Base-by-base conservation (phyloP, 2,329 filamentous ascomycete species). In the Zymoseptoria passerinii region DNA sequence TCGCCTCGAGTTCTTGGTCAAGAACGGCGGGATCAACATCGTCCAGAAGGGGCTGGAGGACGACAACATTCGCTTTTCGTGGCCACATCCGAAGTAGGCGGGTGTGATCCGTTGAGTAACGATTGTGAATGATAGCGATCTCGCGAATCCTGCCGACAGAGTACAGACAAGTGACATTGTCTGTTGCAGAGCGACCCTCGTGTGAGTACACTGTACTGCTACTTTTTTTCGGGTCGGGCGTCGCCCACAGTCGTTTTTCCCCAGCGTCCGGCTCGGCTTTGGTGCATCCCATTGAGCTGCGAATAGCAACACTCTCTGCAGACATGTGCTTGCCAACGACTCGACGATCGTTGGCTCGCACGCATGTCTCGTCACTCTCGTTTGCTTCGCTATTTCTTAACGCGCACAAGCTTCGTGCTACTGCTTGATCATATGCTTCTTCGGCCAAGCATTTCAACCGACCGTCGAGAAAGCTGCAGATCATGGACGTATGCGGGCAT, bases 1-100 rank as follows among this genome's bases (percentile, higher is more conserved):
- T 61, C 49, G 66, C 23, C 54, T 67, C 28, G 66, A 67, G 58
- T 60, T 54, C 40, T 55, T 67, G 62, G 55, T 66, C 19, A 67
- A 67, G 58, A 62, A 58, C 55, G 66, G 66, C 27, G 66, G 61
- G 8, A 44, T 67, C 8, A 62, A 61, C 0, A 62, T 67, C 40
- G 65, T 67, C 19, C 27, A 54, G 48, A 62, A 64, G 48, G 65
- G 63, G 1, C 28, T 67, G 28, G 62, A 62, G 58, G 58, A 62
- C 49, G 58, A 60, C 27, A 67, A 63, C 50, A 61, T 67, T 51
- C 58, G 66, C 27, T 67, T 67, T 53, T 60, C 57, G 44, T 63
- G 61, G 63, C 62, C 62, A 10, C 54, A 61, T 51, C 59, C 59
- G 3, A 52, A 29, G 13, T 52, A 52, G 50, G 23, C 19, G 50